phyloP scores from a whole-genome alignment of 2,329 filamentous ascomycete species.

The Botrytis fragariae region DNA sequence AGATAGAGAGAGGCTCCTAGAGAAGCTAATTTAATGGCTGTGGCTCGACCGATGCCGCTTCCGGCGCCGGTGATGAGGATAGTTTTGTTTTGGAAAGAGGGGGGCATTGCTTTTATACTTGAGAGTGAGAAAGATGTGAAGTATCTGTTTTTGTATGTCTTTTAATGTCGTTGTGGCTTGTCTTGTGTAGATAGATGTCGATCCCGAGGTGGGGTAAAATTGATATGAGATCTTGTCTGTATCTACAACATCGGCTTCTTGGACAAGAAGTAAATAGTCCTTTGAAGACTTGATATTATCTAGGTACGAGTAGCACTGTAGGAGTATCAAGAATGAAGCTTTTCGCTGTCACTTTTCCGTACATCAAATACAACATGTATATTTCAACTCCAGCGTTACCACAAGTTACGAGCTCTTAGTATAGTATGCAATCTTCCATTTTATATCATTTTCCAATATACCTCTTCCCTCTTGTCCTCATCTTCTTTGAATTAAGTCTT shows the following conservation, averaged over 20 bases:
- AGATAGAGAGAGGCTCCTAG: conserved; percentile 35
- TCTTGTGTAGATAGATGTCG: background rate
- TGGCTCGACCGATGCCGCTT: conserved; percentile 35
- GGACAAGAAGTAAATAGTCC: fast-evolving
- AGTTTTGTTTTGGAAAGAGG: conserved; percentile 26
- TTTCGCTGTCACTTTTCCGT: background rate
- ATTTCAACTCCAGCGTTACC: background rate
- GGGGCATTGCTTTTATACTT: background rate
- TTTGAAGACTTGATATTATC: background rate
- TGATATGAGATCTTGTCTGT: background rate
- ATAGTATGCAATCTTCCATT: background rate
- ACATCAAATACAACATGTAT: background rate
- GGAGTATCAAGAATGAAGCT: background rate
- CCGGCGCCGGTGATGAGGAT: conserved; percentile 36
- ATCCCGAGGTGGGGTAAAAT: background rate
- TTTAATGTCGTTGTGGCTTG: background rate
- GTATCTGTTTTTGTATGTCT: background rate
- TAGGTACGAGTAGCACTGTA: background rate
- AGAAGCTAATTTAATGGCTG: conserved; percentile 33
- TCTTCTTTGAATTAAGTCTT: fast-evolving
- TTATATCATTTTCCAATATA: background rate
- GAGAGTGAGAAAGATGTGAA: background rate
- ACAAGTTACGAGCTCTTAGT: background rate
- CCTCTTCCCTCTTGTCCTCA: background rate
- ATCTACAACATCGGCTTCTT: background rate